Percentiles rank a stretch among this genome's conserved stretches.
These are phyloP conservation scores for Staphylotrichum tortipilum DNA, from an alignment of 495 filamentous ascomycete species.

Conservation along the genomic window DNA sequence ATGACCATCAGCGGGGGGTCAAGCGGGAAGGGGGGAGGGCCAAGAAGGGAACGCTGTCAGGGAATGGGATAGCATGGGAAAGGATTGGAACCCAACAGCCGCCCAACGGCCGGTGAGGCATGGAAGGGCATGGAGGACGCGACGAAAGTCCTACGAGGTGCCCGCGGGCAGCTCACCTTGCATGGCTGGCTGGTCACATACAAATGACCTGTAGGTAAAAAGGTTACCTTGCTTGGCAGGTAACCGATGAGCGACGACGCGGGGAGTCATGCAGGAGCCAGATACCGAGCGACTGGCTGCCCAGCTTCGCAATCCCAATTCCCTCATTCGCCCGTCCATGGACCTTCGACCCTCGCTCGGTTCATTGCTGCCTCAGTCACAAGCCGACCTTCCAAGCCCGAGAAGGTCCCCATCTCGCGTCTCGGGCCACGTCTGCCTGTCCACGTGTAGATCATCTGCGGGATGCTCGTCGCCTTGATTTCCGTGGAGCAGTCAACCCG, in stretches of 20 bases:
- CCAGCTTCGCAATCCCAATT: not conserved
- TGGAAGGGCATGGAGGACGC: not conserved
- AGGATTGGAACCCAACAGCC: not conserved
- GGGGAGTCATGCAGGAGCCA: not conserved
- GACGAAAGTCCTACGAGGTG: conserved; percentile 3
- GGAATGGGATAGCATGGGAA: not conserved
- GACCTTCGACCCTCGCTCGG: not conserved
- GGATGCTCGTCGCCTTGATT: not conserved
- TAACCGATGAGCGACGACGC: not conserved
- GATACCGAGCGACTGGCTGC: not conserved
- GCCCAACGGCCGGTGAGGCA: not conserved
- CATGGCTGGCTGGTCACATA: not conserved
- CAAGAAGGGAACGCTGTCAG: not conserved
- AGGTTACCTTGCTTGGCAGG: too few species aligned
- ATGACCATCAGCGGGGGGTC: not conserved
- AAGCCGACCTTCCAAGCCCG: too few species aligned
- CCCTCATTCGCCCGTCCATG: not conserved
- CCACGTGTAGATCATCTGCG: conserved; percentile 1
- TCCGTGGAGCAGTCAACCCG: too few species aligned
- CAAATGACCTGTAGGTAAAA: too few species aligned
- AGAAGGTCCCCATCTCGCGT: too few species aligned
- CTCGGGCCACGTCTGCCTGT: not conserved
- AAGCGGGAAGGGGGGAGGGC: not conserved
- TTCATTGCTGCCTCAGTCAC: not conserved
- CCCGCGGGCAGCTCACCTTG: too few species aligned